A percentile compares a stretch with the other conserved stretches of the same genome.
phyloP scores from a whole-genome alignment of 345 rosid genomes.

The Excoecaria agallocha region DNA sequence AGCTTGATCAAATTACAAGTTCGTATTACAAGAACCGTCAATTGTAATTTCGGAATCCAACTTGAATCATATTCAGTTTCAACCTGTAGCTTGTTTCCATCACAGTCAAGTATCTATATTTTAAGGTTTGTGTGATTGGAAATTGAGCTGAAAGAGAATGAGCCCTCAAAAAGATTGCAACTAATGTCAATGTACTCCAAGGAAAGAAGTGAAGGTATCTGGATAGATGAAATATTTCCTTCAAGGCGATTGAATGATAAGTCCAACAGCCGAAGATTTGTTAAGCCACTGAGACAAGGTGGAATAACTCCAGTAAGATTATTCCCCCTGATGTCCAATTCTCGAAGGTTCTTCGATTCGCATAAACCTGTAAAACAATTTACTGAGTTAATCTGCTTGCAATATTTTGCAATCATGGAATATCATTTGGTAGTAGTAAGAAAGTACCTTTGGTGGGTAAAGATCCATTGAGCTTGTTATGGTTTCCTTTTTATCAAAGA shows the following conservation, averaged over 20 bases:
- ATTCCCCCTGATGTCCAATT: not conserved
- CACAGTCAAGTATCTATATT: not conserved
- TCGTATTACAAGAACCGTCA: not conserved
- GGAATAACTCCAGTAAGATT: not conserved
- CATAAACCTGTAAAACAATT: slow-evolving; percentile 1
- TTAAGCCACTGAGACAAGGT: not conserved
- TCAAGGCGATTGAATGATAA: not conserved
- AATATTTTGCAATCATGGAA: not conserved
- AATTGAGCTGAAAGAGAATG: slow-evolving; percentile 3
- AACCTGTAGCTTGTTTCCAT: not conserved
- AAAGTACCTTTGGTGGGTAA: not conserved
- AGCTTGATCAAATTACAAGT: not conserved
- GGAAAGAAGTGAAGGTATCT: not conserved
- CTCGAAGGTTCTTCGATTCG: not conserved
- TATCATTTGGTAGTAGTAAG: not conserved
- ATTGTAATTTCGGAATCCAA: slow-evolving; percentile 7
- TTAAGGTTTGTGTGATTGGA: slow-evolving; percentile 1
- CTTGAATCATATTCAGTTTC: not conserved
- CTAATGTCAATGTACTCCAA: not conserved
- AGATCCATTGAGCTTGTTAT: not conserved
- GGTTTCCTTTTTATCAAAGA: too few species aligned
- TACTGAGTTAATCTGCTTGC: not conserved
- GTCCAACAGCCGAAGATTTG: not conserved
- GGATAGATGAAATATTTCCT: not conserved
- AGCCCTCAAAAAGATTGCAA: not conserved